Conservation (phyloP, 2,329 filamentous ascomycete genomes). For the Botryosphaeria dothidea region DNA sequence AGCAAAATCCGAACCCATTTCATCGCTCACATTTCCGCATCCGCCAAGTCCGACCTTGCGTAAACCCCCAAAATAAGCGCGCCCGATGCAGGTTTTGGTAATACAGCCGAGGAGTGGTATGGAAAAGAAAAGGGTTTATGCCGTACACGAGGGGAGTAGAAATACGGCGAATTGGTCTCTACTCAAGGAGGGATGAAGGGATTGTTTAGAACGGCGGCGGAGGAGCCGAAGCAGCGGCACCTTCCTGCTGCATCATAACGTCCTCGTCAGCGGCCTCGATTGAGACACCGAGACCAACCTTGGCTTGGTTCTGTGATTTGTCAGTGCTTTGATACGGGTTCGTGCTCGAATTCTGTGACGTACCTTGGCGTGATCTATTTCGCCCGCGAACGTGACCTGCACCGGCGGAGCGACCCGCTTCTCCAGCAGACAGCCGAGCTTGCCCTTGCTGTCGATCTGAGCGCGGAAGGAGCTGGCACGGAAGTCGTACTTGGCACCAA, state of each 20-base stretch:
- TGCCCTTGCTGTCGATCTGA: constrained; percentile 92
- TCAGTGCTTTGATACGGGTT: background rate
- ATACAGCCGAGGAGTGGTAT: constrained; percentile 14
- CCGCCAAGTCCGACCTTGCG: constrained; percentile 3
- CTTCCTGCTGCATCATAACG: constrained; percentile 43
- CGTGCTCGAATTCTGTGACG: constrained; percentile 39
- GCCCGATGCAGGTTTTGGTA: constrained; percentile 18
- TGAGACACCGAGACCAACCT: constrained; percentile 91
- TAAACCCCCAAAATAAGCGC: constrained; percentile 9
- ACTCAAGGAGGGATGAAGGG: background rate
- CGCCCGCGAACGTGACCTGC: constrained; percentile 90
- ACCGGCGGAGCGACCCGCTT: constrained; percentile 94
- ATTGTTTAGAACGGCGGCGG: constrained; percentile 43
- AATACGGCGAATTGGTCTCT: background rate
- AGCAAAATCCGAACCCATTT: background rate
- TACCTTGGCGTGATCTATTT: constrained; percentile 95
- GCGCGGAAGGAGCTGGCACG: constrained; percentile 92
- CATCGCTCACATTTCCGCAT: constrained; percentile 15
- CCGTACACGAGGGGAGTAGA: constrained; percentile 5
- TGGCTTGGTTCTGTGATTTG: constrained; percentile 75
- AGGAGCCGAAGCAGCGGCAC: constrained; percentile 30
- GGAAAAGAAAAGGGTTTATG: constrained; percentile 8
- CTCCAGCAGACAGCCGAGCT: constrained; percentile 88
- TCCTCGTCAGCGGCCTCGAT: constrained; percentile 44
- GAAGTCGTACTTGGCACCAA: constrained; percentile 99